Base-by-base conservation (phyloP, 352 stramenopile genomes). In the Phytopythium aichiense region DNA sequence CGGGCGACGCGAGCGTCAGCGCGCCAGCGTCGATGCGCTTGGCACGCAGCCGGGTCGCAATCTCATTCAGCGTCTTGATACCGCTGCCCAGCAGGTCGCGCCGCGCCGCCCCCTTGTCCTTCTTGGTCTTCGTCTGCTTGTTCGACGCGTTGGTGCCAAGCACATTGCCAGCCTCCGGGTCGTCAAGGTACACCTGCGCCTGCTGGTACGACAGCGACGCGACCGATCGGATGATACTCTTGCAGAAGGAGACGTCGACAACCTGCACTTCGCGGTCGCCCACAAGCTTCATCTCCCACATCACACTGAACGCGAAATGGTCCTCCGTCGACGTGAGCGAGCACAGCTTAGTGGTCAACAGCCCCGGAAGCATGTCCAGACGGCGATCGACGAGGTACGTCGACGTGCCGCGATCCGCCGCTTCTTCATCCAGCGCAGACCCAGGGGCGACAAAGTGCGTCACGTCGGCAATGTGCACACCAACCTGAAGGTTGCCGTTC, bases 381-480 rank as follows among this genome's bases (percentile, higher is more conserved):
- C 98, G 89, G 42, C 96, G 93, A 54, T 99, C 97, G n/a, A 99
- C 97, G 13, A 99, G 84, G 73, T 99, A 99, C 2, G 96, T 99
- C 25, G 96, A 99, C 18, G 97, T 99, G 20, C 81, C 88, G 60
- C 89, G 85, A 51, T 94, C 80, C 7, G 79, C 85, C 9, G 89
- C 91, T 69, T 99, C 97, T 65, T 98, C 76, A 67, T 99, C 98
- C 22, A 99, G 84, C 9, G 97, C 79, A 31, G 78, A 96, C 22
- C 90, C 96, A 16, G 96, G 81, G 30, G 89, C 81, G 25, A 99
- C 97, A 74, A 99, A 99, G 73, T 99, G 94, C 56, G 96, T 99
- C 11, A 99, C 98, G 71, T 99, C 98, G 6, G 98, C 97, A 78
- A 99, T 99, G 71, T 99, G 97, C 18, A 99, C 97, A 15, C 97